Evolutionary conservation across 805 yeast genomes (phyloP).

Genomic region (Candida stauntonica): DNA sequence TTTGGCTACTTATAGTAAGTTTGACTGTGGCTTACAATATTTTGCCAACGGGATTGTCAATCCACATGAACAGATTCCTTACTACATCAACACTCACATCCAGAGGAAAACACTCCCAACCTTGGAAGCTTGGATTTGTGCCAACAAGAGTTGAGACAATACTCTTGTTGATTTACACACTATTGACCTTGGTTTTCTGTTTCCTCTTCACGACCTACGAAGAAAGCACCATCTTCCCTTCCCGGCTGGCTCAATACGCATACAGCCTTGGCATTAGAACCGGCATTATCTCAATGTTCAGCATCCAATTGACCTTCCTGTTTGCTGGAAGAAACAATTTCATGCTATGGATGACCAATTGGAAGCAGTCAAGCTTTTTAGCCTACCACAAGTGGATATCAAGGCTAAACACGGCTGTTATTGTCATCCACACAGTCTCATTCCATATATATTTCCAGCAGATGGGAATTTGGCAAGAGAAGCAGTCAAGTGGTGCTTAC

Average conservation of each 20-base stretch:
- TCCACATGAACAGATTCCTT: background rate
- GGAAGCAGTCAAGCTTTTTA: constrained; percentile 58
- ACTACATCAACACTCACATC: background rate
- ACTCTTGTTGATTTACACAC: background rate
- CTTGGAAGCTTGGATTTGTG: background rate
- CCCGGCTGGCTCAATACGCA: background rate
- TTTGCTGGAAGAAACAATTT: constrained; percentile 73
- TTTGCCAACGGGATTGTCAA: no score
- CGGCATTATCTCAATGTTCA: constrained; percentile 27
- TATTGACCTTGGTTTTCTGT: background rate
- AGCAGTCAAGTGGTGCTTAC: constrained; percentile 1
- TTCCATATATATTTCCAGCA: constrained; percentile 4
- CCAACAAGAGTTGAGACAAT: background rate
- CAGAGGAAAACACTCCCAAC: background rate
- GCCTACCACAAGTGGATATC: constrained; percentile 63
- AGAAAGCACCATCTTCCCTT: background rate
- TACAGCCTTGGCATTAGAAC: constrained; percentile 12
- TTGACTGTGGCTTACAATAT: background rate
- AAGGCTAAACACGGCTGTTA: constrained; percentile 30
- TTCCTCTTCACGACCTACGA: background rate
- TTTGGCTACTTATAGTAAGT: background rate
- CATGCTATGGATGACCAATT: constrained; percentile 53
- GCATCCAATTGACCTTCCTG: constrained; percentile 49
- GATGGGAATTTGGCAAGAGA: background rate
- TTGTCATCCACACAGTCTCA: constrained; percentile 18